Conservation (phyloP, 176 grass and related monocot species). For the Zoysia pacifica region DNA sequence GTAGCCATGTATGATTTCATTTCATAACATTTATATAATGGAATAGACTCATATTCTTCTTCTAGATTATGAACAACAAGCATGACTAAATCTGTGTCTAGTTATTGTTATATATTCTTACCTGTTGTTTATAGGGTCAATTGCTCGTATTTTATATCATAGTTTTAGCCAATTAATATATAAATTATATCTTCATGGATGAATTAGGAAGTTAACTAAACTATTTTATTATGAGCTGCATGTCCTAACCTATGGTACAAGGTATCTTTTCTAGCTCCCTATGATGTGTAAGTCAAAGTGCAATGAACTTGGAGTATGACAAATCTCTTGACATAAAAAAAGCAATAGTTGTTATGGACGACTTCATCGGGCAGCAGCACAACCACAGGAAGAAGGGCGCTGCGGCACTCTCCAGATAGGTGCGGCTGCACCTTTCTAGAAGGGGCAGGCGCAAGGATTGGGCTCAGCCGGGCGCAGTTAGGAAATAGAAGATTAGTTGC, state of each 20-base stretch:
- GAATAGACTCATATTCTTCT: not conserved
- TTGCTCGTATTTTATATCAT: not conserved
- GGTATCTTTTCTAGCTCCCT: not conserved
- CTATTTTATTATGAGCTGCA: not conserved
- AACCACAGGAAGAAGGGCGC: too few relatives aligned
- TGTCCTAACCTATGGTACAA: not conserved
- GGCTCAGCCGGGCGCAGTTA: too few relatives aligned
- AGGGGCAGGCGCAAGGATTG: too few relatives aligned
- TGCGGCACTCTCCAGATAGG: too few relatives aligned
- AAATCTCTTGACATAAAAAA: constrained; percentile 12
- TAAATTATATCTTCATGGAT: not conserved
- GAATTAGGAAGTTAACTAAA: constrained; percentile 3
- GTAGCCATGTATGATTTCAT: not conserved
- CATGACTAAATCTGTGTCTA: not conserved
- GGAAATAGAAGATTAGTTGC: too few relatives aligned
- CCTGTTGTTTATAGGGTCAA: not conserved
- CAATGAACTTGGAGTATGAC: not conserved
- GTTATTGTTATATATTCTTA: not conserved
- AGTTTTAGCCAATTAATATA: not conserved
- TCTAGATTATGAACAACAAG: not conserved
- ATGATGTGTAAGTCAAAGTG: not conserved
- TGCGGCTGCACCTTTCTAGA: too few relatives aligned
- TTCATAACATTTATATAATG: not conserved
- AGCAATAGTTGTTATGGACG: not conserved
- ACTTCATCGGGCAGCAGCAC: too few relatives aligned